A percentile compares a stretch with the other conserved stretches of the same genome.
Evolutionary conservation across 23 red algal genomes (phyloP).

Genomic region (Pyropia yezoensis): DNA sequence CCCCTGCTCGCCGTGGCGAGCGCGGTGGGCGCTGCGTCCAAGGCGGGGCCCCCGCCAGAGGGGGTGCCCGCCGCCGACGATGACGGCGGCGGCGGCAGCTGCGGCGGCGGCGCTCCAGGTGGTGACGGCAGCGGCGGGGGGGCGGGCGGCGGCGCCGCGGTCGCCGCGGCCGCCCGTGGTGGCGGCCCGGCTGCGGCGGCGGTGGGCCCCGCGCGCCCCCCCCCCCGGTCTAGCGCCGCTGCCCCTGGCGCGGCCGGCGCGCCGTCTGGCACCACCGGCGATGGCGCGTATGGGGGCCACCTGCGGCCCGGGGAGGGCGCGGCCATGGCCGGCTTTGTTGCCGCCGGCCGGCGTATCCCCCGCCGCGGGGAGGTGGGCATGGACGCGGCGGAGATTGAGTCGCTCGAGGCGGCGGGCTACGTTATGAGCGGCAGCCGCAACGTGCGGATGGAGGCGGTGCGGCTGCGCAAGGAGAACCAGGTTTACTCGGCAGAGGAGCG

Average conservation of each 20-base stretch:
- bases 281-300: conserved; percentile 29
- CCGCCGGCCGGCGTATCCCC: conserved; percentile 69
- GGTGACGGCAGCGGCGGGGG: not conserved
- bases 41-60: not conserved
- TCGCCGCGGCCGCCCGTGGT: not conserved
- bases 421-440: conserved; percentile 95
- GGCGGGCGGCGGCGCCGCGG: not conserved
- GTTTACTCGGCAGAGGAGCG: conserved; percentile 77
- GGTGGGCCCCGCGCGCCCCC: not conserved
- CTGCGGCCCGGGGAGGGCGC: conserved; percentile 54
- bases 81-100: not conserved
- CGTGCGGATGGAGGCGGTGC: conserved; percentile 76
- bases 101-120: not conserved
- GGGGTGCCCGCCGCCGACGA: not conserved
- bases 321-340: conserved; percentile 75
- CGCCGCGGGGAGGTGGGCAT: conserved; percentile 77
- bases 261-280: not conserved
- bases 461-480: conserved; percentile 89
- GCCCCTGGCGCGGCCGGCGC: not conserved
- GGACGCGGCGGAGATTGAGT: conserved; percentile 50
- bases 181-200: not conserved
- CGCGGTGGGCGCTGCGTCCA: not conserved
- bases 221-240: not conserved
- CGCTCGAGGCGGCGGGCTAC: conserved; percentile 64
- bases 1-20: not conserved